phyloP scores from a whole-genome alignment of 768 basidiomycete species.

The Postia placenta region DNA sequence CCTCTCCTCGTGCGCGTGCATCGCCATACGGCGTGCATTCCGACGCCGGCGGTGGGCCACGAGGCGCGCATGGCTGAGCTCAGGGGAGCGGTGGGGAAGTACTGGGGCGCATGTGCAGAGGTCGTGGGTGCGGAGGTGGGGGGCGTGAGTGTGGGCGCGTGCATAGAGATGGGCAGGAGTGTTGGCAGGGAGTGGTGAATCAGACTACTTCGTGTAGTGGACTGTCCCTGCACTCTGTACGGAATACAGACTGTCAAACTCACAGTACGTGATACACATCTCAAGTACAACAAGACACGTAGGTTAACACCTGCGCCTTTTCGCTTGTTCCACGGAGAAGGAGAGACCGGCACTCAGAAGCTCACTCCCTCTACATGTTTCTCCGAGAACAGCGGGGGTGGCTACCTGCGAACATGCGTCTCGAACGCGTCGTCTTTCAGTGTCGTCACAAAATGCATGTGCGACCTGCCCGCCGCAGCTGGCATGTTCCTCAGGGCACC shows the following conservation, averaged over 20 bases:
- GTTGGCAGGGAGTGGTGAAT: constrained; percentile 23
- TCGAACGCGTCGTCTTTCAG: too few species aligned
- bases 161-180: constrained; percentile 65
- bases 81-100: constrained; percentile 31
- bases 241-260: neutral
- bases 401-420: too few species aligned
- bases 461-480: too few species aligned
- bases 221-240: neutral
- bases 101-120: constrained; percentile 44
- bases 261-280: too few species aligned
- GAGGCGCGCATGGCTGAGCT: constrained; percentile 60
- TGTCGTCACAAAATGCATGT: too few species aligned
- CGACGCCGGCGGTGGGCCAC: constrained; percentile 71
- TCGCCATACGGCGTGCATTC: constrained; percentile 67
- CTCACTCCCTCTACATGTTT: too few species aligned
- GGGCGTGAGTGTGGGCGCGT: constrained; percentile 85
- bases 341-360: too few species aligned
- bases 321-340: too few species aligned
- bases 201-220: neutral
- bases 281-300: too few species aligned
- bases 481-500: too few species aligned
- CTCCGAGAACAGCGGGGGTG: too few species aligned
- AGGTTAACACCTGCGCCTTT: too few species aligned
- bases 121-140: constrained; percentile 82
- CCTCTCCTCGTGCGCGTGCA: constrained; percentile 51